phyloP scores from a whole-genome alignment of 495 filamentous ascomycete genomes.

The Penicillium goetzii region DNA sequence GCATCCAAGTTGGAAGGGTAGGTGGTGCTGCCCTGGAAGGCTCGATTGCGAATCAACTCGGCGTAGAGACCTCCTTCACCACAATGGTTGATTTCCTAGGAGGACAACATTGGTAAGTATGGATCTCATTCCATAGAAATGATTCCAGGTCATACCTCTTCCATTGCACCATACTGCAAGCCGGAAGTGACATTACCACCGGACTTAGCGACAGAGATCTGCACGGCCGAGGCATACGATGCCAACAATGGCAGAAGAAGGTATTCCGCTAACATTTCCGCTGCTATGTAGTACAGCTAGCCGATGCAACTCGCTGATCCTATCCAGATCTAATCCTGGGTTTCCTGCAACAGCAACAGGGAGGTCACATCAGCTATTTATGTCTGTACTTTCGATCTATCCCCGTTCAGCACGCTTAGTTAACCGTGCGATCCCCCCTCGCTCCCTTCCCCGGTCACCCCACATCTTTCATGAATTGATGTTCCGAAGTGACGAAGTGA shows the following conservation, averaged over 20 bases:
- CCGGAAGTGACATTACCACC: conserved; percentile 56
- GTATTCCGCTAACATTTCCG: conserved; percentile 29
- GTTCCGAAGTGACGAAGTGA: not conserved
- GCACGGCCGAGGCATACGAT: conserved; percentile 32
- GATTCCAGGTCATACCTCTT: conserved; percentile 44
- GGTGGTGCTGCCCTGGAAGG: conserved; percentile 62
- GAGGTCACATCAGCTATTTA: conserved; percentile 17
- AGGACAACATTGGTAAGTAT: not conserved
- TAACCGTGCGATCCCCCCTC: not conserved
- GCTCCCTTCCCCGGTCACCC: conserved; percentile 4
- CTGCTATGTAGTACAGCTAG: conserved; percentile 2
- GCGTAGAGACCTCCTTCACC: conserved; percentile 79
- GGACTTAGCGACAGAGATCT: conserved; percentile 47
- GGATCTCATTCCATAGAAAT: not conserved
- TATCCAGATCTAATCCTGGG: conserved; percentile 6
- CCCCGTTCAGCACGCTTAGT: not conserved
- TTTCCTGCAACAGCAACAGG: not conserved
- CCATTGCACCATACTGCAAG: conserved; percentile 63
- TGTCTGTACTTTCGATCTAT: conserved; percentile 1
- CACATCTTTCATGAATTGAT: not conserved
- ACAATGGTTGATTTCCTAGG: conserved; percentile 71
- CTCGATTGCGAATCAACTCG: conserved; percentile 71
- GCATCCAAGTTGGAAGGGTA: conserved; percentile 51
- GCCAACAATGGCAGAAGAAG: conserved; percentile 37
- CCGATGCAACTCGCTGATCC: conserved; percentile 14